Conservation (phyloP, 1,284 basidiomycete species). For the Leccinum subrobustum region DNA sequence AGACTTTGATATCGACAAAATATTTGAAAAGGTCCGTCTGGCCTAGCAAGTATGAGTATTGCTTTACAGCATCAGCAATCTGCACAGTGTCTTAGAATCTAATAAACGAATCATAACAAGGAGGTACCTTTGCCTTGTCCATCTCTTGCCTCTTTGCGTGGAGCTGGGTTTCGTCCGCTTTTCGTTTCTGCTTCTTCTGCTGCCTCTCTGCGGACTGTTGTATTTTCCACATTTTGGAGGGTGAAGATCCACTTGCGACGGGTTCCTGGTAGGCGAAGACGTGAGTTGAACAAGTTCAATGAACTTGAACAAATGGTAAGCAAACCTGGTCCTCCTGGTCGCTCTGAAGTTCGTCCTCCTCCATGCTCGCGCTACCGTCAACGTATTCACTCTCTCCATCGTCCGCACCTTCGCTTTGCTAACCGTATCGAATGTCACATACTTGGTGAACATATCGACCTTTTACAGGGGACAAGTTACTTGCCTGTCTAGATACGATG, state of each 20-base stretch:
- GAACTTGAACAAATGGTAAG: slow-evolving; percentile 6
- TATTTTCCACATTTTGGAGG: slow-evolving; percentile 39
- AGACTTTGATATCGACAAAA: slow-evolving; percentile 91
- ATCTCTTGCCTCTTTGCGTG: slow-evolving; percentile 71
- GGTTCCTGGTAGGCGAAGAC: slow-evolving; percentile 19
- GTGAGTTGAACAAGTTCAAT: slow-evolving; percentile 5
- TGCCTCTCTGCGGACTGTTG: slow-evolving; percentile 41
- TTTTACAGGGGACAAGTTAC: slow-evolving; percentile 13
- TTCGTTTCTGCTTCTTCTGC: slow-evolving; percentile 63
- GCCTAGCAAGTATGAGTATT: slow-evolving; percentile 91
- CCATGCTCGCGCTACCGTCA: slow-evolving; percentile 45
- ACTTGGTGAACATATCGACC: slow-evolving; percentile 13
- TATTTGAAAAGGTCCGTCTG: slow-evolving; percentile 96
- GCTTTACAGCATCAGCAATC: slow-evolving; percentile 92
- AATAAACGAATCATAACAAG: neutral
- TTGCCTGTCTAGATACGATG: slow-evolving; percentile 77
- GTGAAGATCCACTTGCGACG: slow-evolving; percentile 37
- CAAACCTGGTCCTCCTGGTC: slow-evolving; percentile 51
- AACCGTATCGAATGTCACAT: slow-evolving; percentile 3
- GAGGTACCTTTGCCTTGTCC: slow-evolving; percentile 76
- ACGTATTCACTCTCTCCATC: slow-evolving; percentile 65
- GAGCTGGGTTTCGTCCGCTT: slow-evolving; percentile 66
- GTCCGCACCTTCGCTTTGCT: slow-evolving; percentile 69
- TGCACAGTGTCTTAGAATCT: slow-evolving; percentile 33
- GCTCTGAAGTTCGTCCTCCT: slow-evolving; percentile 66